Conservation (phyloP, 139 green algal species). For the Pedinophyceae sp. region DNA sequence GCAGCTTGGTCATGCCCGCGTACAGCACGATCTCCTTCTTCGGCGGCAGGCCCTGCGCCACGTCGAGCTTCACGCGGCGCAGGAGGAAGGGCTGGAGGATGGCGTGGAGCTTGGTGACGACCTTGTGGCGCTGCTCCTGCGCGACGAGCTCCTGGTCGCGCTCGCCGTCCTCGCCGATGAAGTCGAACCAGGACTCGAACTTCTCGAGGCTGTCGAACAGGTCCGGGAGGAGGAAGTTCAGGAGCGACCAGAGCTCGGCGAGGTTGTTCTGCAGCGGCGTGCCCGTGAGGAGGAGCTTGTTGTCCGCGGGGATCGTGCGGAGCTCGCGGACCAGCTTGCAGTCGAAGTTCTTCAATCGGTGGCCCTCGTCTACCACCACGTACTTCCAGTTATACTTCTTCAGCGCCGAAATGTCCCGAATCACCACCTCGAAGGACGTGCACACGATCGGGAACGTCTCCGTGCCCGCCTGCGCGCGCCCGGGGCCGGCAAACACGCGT, state of each 20-base stretch:
- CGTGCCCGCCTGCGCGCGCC: background rate
- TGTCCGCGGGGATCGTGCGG: constrained; percentile 43
- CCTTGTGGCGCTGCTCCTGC: constrained; percentile 53
- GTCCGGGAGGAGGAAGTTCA: constrained; percentile 96
- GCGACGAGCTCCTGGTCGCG: constrained; percentile 7
- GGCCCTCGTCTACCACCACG: constrained; percentile 84
- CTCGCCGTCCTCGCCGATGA: constrained; percentile 23
- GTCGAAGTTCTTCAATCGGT: constrained; percentile 94
- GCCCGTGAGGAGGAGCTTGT: constrained; percentile 86
- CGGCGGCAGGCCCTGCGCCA: constrained; percentile 58
- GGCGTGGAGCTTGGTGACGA: constrained; percentile 70
- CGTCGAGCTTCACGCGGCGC: constrained; percentile 74
- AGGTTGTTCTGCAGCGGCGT: constrained; percentile 99
- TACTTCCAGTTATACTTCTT: constrained; percentile 67
- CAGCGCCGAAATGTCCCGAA: constrained; percentile 69
- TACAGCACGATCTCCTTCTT: constrained; percentile 86
- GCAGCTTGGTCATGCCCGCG: constrained; percentile 50
- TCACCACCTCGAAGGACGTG: constrained; percentile 88
- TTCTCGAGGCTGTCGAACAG: constrained; percentile 64
- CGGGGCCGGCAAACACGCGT: no score
- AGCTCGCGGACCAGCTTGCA: constrained; percentile 88
- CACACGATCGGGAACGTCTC: constrained; percentile 72
- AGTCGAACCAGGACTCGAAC: constrained; percentile 90
- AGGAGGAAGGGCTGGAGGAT: constrained; percentile 87
- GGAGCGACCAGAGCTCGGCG: constrained; percentile 86